Evolutionary conservation across 495 filamentous ascomycete genomes (phyloP), one percentile per base, ranked within the genome.

Genomic region (Entonaema liquescens): DNA sequence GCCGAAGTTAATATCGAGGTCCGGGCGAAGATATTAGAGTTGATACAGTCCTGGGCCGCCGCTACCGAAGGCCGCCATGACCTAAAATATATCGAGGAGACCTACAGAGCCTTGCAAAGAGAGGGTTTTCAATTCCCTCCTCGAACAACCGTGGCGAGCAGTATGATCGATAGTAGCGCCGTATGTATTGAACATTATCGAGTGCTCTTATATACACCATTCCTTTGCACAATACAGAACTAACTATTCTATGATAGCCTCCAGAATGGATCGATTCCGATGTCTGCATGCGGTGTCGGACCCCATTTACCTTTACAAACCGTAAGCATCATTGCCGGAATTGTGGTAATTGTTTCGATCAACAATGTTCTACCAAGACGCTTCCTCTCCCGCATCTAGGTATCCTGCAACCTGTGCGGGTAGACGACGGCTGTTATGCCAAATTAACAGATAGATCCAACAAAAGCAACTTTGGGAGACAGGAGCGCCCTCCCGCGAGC

Each of bases 261-360:
- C 95, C 95, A 3, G 95, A 98, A 78, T 99, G 95, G 95, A 90
- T 90, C 31, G 96, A 99, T 79, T 97, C 95, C 1, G 95, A 99
- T 73, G 95, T 99, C 25, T 99, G 95, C 75, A 98, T 99, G 95
- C 89, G 95, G 77, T 99, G 95, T 74, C 89, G 95, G 64, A 97
- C 94, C 23, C 78, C 93, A 5, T 99, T 99, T 75, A 97, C 92
- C 35, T 98, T 98, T 76, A 98, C 93, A 64, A 99, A 99, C 77
- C 89, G 95, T 74, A 99, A 98, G 73, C 95, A 99, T 74, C 95
- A 99, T 78, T 99, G 95, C 73, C 89, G 95, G 49, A 99, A 99
- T 75, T 99, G 95, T 74, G 95, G 95, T 23, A 97, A 94, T 77
- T 95, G 97, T 59, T 99, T 98, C 77, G 94, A 96, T 74, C 92